A percentile compares a stretch with the other conserved stretches of the same genome.
phyloP scores from a whole-genome alignment of 106 monocot genomes.

The Phalaenopsis aphrodite region DNA sequence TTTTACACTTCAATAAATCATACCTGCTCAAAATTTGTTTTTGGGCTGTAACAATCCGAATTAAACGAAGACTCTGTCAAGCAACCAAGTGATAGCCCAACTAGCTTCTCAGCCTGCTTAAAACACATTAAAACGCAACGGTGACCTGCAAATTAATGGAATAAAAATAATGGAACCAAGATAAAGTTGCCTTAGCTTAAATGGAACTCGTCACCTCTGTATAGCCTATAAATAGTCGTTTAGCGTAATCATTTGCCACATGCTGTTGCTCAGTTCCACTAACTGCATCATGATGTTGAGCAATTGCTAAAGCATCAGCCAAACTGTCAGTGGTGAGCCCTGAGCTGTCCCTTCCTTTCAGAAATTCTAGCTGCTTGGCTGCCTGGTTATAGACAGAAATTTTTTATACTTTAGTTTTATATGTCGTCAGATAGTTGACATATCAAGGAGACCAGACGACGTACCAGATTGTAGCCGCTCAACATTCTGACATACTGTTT shows the following conservation, averaged over 20 bases:
- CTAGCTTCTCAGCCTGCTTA: constrained; percentile 76
- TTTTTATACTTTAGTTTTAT: background rate
- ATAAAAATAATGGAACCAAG: background rate
- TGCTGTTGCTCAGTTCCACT: constrained; percentile 97
- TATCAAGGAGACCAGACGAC: constrained; percentile 3
- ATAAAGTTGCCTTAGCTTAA: background rate
- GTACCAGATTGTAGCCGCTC: constrained; percentile 90
- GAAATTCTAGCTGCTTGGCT: constrained; percentile 89
- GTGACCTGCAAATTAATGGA: background rate
- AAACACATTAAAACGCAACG: background rate
- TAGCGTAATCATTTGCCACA: constrained; percentile 95
- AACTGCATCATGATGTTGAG: constrained; percentile 98
- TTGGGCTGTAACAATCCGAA: constrained; percentile 35
- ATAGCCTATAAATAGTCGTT: constrained; percentile 76
- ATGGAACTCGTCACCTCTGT: constrained; percentile 38
- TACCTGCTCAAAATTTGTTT: constrained; percentile 82
- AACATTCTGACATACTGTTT: constrained; percentile 84
- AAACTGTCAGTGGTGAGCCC: constrained; percentile 59
- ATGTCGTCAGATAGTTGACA: constrained; percentile 8
- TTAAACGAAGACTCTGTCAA: constrained; percentile 51
- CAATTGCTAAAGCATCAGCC: constrained; percentile 87
- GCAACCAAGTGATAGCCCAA: constrained; percentile 61
- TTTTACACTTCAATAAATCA: background rate
- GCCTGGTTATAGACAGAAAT: constrained; percentile 30
- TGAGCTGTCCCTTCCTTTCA: constrained; percentile 43